phyloP scores from a whole-genome alignment of 2,329 filamentous ascomycete species.

The Drechslerella dactyloides region DNA sequence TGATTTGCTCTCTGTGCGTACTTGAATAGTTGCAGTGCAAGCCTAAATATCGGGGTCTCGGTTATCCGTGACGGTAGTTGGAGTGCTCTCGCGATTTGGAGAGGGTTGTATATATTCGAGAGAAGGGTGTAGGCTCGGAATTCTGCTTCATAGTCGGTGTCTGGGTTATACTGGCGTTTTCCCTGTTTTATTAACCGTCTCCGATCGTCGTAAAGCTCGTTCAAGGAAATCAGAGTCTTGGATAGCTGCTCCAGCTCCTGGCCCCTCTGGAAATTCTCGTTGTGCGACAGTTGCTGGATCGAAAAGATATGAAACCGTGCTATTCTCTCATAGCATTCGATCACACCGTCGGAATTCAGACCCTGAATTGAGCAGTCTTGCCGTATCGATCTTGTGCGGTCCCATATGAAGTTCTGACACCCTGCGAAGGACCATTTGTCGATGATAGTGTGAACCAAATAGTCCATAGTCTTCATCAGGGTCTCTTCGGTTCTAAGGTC shows the following conservation, averaged over 20 bases:
- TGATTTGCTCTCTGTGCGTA: constrained; percentile 40
- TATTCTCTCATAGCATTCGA: constrained; percentile 71
- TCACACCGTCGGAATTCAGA: constrained; percentile 64
- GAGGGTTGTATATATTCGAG: constrained; percentile 38
- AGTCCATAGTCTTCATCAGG: constrained; percentile 68
- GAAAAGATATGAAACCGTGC: constrained; percentile 71
- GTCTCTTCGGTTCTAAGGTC: constrained; percentile 69
- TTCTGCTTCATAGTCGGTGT: constrained; percentile 44
- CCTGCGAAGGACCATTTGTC: constrained; percentile 65
- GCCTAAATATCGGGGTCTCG: constrained; percentile 32
- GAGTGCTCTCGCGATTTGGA: constrained; percentile 34
- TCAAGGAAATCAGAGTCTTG: constrained; percentile 70
- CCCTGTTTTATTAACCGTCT: constrained; percentile 49
- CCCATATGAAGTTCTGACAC: constrained; percentile 71
- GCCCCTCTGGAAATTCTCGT: constrained; percentile 65
- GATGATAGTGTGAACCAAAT: constrained; percentile 68
- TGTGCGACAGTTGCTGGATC: constrained; percentile 68
- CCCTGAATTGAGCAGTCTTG: constrained; percentile 72
- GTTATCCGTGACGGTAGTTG: constrained; percentile 37
- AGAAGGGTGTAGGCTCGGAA: constrained; percentile 47
- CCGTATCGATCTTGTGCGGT: constrained; percentile 71
- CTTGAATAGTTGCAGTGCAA: constrained; percentile 40
- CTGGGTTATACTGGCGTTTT: constrained; percentile 31
- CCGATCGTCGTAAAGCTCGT: constrained; percentile 69
- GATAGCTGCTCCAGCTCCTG: constrained; percentile 73